phyloP scores from a whole-genome alignment of 306 rosid genomes.

The Fragaria nilgerrensis region DNA sequence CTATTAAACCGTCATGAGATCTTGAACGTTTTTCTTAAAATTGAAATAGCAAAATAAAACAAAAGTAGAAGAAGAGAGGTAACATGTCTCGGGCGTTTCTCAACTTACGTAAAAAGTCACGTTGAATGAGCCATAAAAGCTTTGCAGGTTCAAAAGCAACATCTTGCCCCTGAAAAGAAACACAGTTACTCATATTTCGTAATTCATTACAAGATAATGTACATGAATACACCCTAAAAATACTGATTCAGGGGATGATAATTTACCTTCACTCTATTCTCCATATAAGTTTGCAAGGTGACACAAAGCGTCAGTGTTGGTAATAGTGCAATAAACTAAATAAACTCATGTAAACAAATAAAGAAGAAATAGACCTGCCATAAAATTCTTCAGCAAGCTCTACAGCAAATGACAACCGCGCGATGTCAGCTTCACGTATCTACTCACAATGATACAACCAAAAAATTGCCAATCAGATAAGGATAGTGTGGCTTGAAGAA shows the following conservation, averaged over 20 bases:
- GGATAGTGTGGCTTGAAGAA: conserved; percentile 10
- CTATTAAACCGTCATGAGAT: neutral
- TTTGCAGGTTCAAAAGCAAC: conserved; percentile 98
- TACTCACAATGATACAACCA: conserved; percentile 37
- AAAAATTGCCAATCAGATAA: conserved; percentile 1
- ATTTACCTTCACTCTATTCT: conserved; percentile 87
- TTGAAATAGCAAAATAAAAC: neutral
- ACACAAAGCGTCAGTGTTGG: conserved; percentile 40
- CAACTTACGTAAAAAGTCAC: conserved; percentile 92
- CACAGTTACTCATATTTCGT: conserved; percentile 19
- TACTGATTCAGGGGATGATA: conserved; percentile 20
- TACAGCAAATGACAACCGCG: conserved; percentile 94
- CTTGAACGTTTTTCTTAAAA: neutral
- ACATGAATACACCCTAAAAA: neutral
- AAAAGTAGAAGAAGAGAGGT: neutral
- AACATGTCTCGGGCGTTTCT: conserved; percentile 16
- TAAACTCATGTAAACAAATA: neutral
- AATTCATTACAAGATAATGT: conserved; percentile 12
- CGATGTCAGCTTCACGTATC: conserved; percentile 99
- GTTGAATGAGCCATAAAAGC: conserved; percentile 98
- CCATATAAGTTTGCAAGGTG: conserved; percentile 32
- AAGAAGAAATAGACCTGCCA: conserved; percentile 66
- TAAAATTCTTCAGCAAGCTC: conserved; percentile 99
- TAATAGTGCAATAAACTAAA: neutral
- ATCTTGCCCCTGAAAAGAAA: conserved; percentile 77